A percentile compares a stretch with the other conserved stretches of the same genome.
Conservation (phyloP, 176 grass and related monocot genomes). For the Dactylis glomerata region DNA sequence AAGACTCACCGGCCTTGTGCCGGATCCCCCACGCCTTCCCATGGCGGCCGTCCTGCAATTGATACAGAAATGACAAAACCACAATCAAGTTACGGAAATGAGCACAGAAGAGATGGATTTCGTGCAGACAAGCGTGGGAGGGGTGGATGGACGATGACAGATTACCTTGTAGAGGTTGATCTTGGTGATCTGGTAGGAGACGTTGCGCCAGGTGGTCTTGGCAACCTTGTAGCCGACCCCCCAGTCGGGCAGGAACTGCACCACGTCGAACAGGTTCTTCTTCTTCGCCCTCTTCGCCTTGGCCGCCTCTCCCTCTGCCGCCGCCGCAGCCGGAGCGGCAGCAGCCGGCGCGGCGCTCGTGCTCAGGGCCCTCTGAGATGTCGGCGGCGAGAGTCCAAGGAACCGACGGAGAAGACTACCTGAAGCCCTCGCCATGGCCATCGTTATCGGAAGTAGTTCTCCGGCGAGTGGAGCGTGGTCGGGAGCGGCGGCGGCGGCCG, state of each 20-base stretch:
- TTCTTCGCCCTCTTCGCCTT: constrained; percentile 67
- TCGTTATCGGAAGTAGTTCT: not conserved
- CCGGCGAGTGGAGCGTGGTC: not conserved
- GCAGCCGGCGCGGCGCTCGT: not conserved
- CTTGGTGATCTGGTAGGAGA: constrained; percentile 86
- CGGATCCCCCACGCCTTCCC: constrained; percentile 93
- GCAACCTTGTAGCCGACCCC: constrained; percentile 87
- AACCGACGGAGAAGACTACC: constrained; percentile 29
- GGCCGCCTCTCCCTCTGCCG: not conserved
- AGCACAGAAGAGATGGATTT: not conserved
- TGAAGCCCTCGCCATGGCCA: constrained; percentile 22
- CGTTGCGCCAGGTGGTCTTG: constrained; percentile 88
- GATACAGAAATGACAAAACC: not conserved
- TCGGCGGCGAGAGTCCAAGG: not conserved
- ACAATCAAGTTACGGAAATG: not conserved
- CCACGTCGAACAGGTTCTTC: constrained; percentile 92
- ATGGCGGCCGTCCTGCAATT: constrained; percentile 68
- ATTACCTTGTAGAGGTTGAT: constrained; percentile 97
- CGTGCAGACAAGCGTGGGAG: not conserved
- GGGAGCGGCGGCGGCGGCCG: not conserved
- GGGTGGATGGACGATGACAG: not conserved
- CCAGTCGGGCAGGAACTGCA: constrained; percentile 85
- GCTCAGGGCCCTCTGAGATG: constrained; percentile 31
- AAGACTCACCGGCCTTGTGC: constrained; percentile 73
- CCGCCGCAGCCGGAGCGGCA: not conserved